phyloP scores from a whole-genome alignment of 2,329 filamentous ascomycete species.

The Septoria linicola region DNA sequence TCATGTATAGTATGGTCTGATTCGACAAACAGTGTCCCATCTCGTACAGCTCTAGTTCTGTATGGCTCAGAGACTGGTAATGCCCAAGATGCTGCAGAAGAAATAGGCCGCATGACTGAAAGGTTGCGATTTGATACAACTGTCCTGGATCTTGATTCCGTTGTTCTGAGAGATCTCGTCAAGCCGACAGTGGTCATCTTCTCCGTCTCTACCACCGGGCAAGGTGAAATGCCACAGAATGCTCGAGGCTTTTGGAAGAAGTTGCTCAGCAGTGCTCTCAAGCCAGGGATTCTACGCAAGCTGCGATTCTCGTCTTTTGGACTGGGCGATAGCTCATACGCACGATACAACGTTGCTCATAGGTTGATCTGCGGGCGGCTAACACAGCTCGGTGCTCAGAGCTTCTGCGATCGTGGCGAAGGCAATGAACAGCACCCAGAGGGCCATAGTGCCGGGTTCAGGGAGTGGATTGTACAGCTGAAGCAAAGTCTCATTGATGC shows the following conservation, averaged over 20 bases:
- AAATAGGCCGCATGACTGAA: slow-evolving; percentile 72
- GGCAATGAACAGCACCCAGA: slow-evolving; percentile 92
- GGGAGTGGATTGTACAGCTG: slow-evolving; percentile 54
- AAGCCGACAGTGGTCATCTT: slow-evolving; percentile 66
- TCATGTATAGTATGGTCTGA: slow-evolving; percentile 3
- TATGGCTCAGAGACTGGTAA: slow-evolving; percentile 97
- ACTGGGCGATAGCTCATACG: slow-evolving; percentile 90
- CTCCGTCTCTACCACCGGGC: slow-evolving; percentile 86
- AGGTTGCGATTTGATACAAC: slow-evolving; percentile 74
- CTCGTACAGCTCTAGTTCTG: slow-evolving; percentile 65
- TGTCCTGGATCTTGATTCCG: slow-evolving; percentile 73
- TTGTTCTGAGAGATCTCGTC: slow-evolving; percentile 58
- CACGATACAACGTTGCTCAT: slow-evolving; percentile 90
- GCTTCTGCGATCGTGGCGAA: slow-evolving; percentile 77
- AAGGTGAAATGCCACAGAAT: slow-evolving; percentile 89
- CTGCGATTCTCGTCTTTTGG: slow-evolving; percentile 84
- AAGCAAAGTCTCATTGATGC: slow-evolving; percentile 63
- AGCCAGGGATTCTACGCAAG: slow-evolving; percentile 64
- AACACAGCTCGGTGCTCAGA: slow-evolving; percentile 74
- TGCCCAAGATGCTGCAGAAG: slow-evolving; percentile 84
- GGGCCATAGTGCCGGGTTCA: slow-evolving; percentile 58
- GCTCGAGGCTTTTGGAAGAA: slow-evolving; percentile 79
- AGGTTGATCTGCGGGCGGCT: slow-evolving; percentile 84
- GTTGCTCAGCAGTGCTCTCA: slow-evolving; percentile 74
- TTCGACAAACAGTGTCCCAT: neutral